A percentile compares a stretch with the other conserved stretches of the same genome.
Evolutionary conservation across 805 yeast genomes (phyloP).

Genomic region (Candida manassasensis): DNA sequence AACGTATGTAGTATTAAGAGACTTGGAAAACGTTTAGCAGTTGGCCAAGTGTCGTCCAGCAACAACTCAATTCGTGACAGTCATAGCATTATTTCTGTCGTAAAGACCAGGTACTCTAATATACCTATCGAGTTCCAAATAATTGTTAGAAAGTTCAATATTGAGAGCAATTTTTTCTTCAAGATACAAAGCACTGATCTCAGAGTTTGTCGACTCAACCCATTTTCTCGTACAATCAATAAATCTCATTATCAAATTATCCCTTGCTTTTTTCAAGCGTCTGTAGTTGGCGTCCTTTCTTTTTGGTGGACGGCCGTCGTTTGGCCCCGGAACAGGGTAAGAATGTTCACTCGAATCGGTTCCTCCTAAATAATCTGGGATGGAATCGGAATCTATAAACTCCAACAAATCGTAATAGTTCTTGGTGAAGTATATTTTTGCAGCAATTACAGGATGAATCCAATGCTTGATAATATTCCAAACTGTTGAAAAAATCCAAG

Average conservation of each 20-base stretch:
- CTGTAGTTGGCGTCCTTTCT: constrained; percentile 35
- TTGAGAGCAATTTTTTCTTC: constrained; percentile 52
- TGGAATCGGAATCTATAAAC: constrained; percentile 50
- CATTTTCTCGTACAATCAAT: constrained; percentile 66
- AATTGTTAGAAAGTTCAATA: constrained; percentile 53
- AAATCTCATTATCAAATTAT: constrained; percentile 47
- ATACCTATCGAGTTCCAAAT: constrained; percentile 69
- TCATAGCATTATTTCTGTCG: constrained; percentile 62
- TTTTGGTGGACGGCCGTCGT: constrained; percentile 16
- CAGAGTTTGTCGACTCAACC: constrained; percentile 59
- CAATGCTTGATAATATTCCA: constrained; percentile 90
- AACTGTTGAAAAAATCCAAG: constrained; percentile 91
- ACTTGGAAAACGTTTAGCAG: no score
- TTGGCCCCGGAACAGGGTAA: constrained; percentile 64
- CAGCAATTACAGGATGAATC: constrained; percentile 94
- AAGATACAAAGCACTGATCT: constrained; percentile 43
- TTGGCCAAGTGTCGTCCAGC: no score
- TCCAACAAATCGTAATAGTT: constrained; percentile 58
- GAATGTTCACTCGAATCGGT: constrained; percentile 50
- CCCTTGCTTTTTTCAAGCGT: constrained; percentile 46
- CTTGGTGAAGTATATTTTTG: constrained; percentile 81
- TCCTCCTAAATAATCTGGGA: constrained; percentile 77
- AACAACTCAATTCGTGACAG: background rate
- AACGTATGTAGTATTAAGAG: no score
- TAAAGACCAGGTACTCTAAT: constrained; percentile 70